Evolutionary conservation across 2,329 filamentous ascomycete species (phyloP), one percentile per base, ranked within the genome.

Genomic region (Paramyrothecium sp.): DNA sequence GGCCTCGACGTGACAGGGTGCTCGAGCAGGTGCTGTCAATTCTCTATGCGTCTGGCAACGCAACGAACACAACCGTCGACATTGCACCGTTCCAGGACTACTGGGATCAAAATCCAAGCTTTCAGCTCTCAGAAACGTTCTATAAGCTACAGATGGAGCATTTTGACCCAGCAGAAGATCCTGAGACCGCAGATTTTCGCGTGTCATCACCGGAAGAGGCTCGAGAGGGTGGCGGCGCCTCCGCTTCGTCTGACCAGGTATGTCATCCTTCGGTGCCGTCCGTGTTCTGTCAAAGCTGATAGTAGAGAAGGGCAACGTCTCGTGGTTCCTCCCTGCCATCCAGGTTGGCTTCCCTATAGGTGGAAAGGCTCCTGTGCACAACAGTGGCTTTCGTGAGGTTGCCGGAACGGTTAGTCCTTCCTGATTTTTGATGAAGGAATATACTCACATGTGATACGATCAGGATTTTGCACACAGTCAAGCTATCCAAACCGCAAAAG

Each of bases 181-280:
- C 20, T 7, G 23, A 21, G 26, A 51, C 49, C 17, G 21, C 49
- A 8, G 13, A 33, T 3, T 51, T 51, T 22, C 3, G 8, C 7
- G 4, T 23, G 12, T 19, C 13, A 21, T 4, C 21, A 3, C 22
- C 49, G 11, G 49, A 51, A 12, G 13, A 51, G n/a, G 49, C 20
- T 11, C 20, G 8, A 21, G n/a, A 51, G 19, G 10, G 7, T 17
- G 19, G 7, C 17, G 8, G 3, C 20, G 22, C 49, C 11, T 5
- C 26, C 12, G 49, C 49, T 26, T 51, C 49, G 8, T 51, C 49
- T 17, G 49, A 51, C 49, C 49, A 51, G 49, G 49, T 51, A 30
- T 11, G 26, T 33, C 23, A 26, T 19, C 4, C n/a, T 22, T 4
- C 8, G 16, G 16, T 4, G 16, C 19, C 16, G 12, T 4, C 5